Conservation (phyloP, 306 rosid genomes). For the Lupinus albus region DNA sequence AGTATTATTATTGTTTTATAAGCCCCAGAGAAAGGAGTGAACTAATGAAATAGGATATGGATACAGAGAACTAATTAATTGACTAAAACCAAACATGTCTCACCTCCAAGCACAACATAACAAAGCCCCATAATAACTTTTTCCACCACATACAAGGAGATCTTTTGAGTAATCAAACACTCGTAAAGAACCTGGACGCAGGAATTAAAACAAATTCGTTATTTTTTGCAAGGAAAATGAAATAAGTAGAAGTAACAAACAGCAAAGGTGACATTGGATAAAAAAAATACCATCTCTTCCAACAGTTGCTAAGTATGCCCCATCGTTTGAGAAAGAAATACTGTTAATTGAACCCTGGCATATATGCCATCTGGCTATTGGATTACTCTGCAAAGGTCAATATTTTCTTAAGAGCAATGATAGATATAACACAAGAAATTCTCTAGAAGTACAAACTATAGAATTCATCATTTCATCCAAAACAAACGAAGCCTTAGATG, state of each 20-base stretch:
- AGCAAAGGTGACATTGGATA: conserved; percentile 21
- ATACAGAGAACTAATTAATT: conserved; percentile 37
- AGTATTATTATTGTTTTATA: conserved; percentile 15
- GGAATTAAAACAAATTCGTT: conserved; percentile 38
- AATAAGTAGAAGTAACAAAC: conserved; percentile 3
- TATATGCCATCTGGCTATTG: conserved; percentile 95
- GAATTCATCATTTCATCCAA: conserved; percentile 36
- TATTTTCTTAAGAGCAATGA: background rate
- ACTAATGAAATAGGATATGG: conserved; percentile 15
- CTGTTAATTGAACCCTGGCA: conserved; percentile 87
- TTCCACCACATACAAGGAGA: conserved; percentile 90
- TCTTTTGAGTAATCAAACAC: conserved; percentile 90
- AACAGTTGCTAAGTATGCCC: conserved; percentile 77
- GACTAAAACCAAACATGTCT: conserved; percentile 38
- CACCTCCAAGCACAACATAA: conserved; percentile 98
- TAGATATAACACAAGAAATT: background rate
- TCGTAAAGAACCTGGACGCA: conserved; percentile 78
- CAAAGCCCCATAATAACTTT: conserved; percentile 97
- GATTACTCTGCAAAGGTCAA: conserved; percentile 74
- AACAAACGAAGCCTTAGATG: conserved; percentile 26
- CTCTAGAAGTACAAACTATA: conserved; percentile 20
- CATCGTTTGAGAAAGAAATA: conserved; percentile 84
- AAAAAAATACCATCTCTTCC: conserved; percentile 87
- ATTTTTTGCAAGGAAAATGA: conserved; percentile 7
- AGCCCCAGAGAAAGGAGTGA: conserved; percentile 14